phyloP scores from a whole-genome alignment of 2,329 filamentous ascomycete species.

The Dryadomyces quercivorus region DNA sequence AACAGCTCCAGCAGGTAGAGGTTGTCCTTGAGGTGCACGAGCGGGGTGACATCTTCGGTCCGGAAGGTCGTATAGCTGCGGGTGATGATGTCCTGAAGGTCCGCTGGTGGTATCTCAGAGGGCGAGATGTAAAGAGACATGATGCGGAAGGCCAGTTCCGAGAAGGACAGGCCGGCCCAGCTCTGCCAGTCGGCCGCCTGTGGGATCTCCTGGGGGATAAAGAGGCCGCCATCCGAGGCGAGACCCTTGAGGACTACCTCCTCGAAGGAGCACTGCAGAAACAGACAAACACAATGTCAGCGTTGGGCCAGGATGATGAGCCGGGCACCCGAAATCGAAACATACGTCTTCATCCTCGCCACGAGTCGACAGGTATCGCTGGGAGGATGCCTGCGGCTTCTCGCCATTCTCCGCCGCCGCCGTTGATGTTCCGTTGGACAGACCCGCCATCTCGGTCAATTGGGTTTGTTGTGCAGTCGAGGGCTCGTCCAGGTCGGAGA shows the following conservation, averaged over 20 bases:
- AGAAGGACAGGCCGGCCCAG: conserved; percentile 70
- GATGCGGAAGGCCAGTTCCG: conserved; percentile 73
- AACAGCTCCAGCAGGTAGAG: conserved; percentile 87
- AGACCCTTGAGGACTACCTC: conserved; percentile 83
- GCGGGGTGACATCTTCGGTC: conserved; percentile 61
- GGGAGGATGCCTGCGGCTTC: conserved; percentile 13
- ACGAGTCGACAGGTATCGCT: conserved; percentile 14
- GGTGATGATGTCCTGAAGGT: conserved; percentile 73
- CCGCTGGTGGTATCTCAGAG: conserved; percentile 65
- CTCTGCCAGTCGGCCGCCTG: conserved; percentile 32
- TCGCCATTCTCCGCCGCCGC: neutral
- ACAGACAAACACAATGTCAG: neutral
- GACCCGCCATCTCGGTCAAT: conserved; percentile 6
- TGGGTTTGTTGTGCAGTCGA: neutral
- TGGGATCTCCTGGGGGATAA: conserved; percentile 76
- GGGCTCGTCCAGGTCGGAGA: neutral
- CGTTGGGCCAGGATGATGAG: neutral
- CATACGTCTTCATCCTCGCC: conserved; percentile 12
- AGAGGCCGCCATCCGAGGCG: conserved; percentile 75
- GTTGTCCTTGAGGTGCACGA: conserved; percentile 62
- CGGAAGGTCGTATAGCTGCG: conserved; percentile 87
- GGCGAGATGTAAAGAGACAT: conserved; percentile 79
- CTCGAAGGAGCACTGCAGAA: conserved; percentile 67
- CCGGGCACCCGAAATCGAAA: neutral
- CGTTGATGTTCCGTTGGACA: conserved; percentile 5